phyloP scores from a whole-genome alignment of 176 grass and related monocot species.

The Oryza australiensis region DNA sequence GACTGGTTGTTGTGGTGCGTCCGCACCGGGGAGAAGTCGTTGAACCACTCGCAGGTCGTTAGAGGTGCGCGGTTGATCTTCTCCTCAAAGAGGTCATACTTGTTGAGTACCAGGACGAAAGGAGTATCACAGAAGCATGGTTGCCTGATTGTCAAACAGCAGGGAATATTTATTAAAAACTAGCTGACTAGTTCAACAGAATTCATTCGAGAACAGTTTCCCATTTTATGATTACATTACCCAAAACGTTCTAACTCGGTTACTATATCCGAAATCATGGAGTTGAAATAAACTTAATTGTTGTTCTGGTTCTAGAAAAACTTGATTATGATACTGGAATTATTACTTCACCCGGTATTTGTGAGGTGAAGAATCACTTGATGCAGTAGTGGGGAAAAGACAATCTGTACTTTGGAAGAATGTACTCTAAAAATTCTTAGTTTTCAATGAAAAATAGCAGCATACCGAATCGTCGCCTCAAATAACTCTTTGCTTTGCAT shows the following conservation, averaged over 20 bases:
- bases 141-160: constrained; percentile 55
- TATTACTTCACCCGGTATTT: not conserved
- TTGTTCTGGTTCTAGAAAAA: not conserved
- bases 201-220: not conserved
- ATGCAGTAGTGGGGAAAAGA: not conserved
- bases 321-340: not conserved
- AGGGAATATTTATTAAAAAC: not conserved
- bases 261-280: not conserved
- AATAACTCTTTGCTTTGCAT: constrained; percentile 86
- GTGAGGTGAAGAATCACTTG: not conserved
- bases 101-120: constrained; percentile 87
- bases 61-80: constrained; percentile 60
- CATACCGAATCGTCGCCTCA: constrained; percentile 76
- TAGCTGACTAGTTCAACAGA: not conserved
- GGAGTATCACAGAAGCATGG: constrained; percentile 73
- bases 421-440: not conserved
- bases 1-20: constrained; percentile 72
- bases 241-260: not conserved
- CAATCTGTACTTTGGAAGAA: not conserved
- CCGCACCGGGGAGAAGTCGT: constrained; percentile 69
- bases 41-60: constrained; percentile 77
- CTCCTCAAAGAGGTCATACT: constrained; percentile 92
- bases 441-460: not conserved
- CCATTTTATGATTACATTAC: not conserved
- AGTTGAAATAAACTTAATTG: not conserved